Evolutionary conservation across 495 filamentous ascomycete species (phyloP).

Genomic region (Melanomma pulvis-pyrius): DNA sequence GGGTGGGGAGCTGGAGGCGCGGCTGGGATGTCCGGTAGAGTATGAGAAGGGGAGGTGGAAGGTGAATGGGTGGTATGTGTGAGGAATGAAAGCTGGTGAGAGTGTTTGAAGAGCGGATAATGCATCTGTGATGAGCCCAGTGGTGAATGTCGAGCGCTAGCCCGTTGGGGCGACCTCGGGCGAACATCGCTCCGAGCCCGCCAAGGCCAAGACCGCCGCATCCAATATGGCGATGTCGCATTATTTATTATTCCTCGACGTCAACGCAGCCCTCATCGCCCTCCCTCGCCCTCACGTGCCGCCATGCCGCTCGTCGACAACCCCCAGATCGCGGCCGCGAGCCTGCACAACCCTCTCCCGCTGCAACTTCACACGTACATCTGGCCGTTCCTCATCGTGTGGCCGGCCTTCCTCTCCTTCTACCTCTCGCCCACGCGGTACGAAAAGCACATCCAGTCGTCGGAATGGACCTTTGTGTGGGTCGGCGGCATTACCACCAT

Average conservation of each 20-base stretch:
- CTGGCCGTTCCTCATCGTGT: slow-evolving; percentile 87
- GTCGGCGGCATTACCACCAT: slow-evolving; percentile 80
- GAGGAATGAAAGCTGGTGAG: background rate
- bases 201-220: background rate
- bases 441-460: slow-evolving; percentile 80
- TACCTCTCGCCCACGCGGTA: slow-evolving; percentile 83
- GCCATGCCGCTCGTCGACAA: slow-evolving; percentile 78
- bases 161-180: background rate
- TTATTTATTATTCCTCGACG: background rate
- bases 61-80: slow-evolving; percentile 20
- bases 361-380: slow-evolving; percentile 80
- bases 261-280: background rate
- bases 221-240: background rate
- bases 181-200: background rate
- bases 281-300: background rate
- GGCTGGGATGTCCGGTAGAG: background rate
- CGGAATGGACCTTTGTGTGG: slow-evolving; percentile 98
- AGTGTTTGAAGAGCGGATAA: no score
- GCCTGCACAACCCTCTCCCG: slow-evolving; percentile 86
- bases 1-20: background rate
- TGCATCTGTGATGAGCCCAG: no score
- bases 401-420: slow-evolving; percentile 86
- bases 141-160: no score
- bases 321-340: slow-evolving; percentile 82
- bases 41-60: slow-evolving; percentile 19